These are phyloP conservation scores for Cyclotella choctawhatcheeana DNA, from an alignment of 108 stramenopile genomes.

Conservation along the genomic window DNA sequence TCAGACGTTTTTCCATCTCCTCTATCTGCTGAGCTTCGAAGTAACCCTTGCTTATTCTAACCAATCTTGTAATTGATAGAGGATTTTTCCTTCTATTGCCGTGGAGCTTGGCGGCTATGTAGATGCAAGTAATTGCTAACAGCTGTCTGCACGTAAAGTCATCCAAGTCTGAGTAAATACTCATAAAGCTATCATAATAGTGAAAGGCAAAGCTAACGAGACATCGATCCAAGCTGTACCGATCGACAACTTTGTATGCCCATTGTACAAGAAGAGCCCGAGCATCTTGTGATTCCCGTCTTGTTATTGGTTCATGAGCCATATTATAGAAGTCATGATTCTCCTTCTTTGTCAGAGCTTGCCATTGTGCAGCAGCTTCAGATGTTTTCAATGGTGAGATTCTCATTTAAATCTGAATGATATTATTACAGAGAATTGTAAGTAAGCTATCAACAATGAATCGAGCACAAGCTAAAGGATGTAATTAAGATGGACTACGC, in stretches of 20 bases:
- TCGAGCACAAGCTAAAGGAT: too few species aligned
- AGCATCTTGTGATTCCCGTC: neutral
- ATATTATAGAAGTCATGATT: neutral
- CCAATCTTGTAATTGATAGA: constrained; percentile 1
- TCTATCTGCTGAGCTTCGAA: constrained; percentile 1
- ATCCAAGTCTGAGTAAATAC: neutral
- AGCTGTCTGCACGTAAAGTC: neutral
- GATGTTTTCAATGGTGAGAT: neutral
- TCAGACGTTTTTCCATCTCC: constrained; percentile 7
- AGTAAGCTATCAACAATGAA: too few species aligned
- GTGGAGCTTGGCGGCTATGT: constrained; percentile 15
- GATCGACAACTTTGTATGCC: constrained; percentile 6
- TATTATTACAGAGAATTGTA: too few species aligned
- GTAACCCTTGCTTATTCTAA: neutral
- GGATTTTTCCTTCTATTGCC: neutral
- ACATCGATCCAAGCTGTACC: constrained; percentile 1
- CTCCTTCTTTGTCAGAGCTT: neutral
- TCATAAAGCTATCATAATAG: constrained; percentile 9
- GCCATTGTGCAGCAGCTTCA: constrained; percentile 7
- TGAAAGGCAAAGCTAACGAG: constrained; percentile 6
- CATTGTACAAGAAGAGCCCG: constrained; percentile 4
- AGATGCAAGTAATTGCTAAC: constrained; percentile 16
- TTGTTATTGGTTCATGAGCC: neutral
- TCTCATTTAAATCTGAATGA: too few species aligned
- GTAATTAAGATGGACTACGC: too few species aligned